Evolutionary conservation across 2,329 filamentous ascomycete genomes (phyloP).

Genomic region (Aureobasidium sp.): DNA sequence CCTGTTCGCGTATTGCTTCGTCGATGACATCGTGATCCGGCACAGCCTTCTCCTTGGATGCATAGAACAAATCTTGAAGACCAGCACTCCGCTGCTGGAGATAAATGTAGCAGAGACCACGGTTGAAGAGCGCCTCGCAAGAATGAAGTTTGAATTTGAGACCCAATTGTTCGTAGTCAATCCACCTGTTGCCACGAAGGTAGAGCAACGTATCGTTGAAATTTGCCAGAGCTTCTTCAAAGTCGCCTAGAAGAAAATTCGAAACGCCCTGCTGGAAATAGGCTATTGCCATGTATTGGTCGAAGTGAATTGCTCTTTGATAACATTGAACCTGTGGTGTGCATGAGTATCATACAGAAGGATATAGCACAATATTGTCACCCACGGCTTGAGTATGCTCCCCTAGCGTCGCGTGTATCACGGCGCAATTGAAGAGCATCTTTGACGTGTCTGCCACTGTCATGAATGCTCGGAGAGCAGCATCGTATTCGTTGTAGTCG

Average conservation of each 20-base stretch:
- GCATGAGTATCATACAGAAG: neutral
- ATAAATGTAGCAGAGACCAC: conserved; percentile 95
- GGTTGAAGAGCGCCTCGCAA: conserved; percentile 95
- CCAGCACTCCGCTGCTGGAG: conserved; percentile 84
- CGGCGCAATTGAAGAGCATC: conserved; percentile 96
- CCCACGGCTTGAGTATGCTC: conserved; percentile 92
- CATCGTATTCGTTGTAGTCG: conserved; percentile 96
- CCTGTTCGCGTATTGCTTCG: conserved; percentile 86
- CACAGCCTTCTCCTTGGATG: conserved; percentile 91
- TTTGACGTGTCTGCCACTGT: conserved; percentile 91
- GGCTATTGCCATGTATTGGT: conserved; percentile 92
- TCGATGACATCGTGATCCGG: conserved; percentile 97
- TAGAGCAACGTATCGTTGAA: conserved; percentile 98
- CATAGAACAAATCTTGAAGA: conserved; percentile 82
- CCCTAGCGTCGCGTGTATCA: conserved; percentile 92
- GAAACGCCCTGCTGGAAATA: conserved; percentile 99
- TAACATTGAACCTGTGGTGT: conserved; percentile 75
- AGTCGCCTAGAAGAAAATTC: conserved; percentile 93
- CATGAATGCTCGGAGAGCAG: conserved; percentile 73
- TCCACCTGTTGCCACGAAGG: conserved; percentile 89
- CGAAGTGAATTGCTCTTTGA: conserved; percentile 78
- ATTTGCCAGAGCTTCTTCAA: conserved; percentile 92
- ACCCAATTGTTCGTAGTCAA: conserved; percentile 94
- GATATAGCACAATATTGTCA: neutral
- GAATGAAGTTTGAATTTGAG: conserved; percentile 95